These are phyloP conservation scores for Cordyceps farinosa DNA, from an alignment of 2,329 filamentous ascomycete genomes.

Conservation along the genomic window DNA sequence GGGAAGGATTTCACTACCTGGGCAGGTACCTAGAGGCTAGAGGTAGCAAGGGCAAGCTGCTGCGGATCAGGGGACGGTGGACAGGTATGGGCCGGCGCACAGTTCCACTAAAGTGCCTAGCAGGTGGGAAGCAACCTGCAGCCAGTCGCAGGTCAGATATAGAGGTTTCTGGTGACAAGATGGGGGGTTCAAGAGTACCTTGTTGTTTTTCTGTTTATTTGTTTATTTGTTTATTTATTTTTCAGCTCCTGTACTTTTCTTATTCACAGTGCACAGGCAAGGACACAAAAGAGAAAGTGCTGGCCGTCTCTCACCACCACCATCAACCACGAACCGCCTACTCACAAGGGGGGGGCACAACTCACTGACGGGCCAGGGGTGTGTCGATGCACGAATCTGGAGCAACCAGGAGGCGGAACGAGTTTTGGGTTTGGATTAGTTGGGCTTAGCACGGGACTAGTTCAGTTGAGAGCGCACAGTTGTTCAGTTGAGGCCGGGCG, in stretches of 20 bases:
- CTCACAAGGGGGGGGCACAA: neutral
- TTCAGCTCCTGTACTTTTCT: neutral
- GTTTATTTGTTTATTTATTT: neutral
- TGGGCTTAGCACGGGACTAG: constrained; percentile 6
- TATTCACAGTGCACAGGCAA: neutral
- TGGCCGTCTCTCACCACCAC: neutral
- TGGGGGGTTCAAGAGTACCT: neutral
- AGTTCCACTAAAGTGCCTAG: constrained; percentile 5
- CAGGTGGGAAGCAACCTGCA: constrained; percentile 7
- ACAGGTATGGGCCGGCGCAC: neutral
- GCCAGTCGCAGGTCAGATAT: constrained; percentile 1
- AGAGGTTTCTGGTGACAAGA: neutral
- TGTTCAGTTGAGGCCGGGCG: constrained; percentile 13
- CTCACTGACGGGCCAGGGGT: neutral
- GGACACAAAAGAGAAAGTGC: neutral
- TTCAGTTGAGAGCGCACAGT: constrained; percentile 16
- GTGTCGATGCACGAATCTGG: constrained; percentile 16
- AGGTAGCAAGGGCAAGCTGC: neutral
- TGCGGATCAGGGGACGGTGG: constrained; percentile 3
- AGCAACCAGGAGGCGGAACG: constrained; percentile 9
- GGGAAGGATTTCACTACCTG: neutral
- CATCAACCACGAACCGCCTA: neutral
- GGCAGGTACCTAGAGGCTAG: neutral
- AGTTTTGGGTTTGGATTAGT: constrained; percentile 16
- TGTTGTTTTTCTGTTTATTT: neutral